Conservation (phyloP, 345 rosid species). For the Ailanthus altissimus region DNA sequence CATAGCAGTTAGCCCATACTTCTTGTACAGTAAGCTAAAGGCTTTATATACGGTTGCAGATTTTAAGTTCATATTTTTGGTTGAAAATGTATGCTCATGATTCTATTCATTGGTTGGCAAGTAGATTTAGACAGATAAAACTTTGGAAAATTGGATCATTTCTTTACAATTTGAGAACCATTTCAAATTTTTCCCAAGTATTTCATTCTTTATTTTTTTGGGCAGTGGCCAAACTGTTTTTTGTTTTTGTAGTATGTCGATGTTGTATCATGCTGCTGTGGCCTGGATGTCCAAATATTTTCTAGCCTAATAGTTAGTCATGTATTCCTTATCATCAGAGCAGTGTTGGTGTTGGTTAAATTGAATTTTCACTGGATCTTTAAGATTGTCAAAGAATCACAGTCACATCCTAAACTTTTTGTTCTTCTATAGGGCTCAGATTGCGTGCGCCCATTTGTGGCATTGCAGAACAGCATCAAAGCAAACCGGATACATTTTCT, state of each 20-base stretch:
- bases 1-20: too few relatives aligned
- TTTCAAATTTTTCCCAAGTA: too few relatives aligned
- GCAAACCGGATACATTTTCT: conserved; percentile 66
- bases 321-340: neutral
- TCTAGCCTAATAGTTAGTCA: neutral
- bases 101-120: neutral
- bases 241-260: neutral
- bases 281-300: neutral
- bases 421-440: conserved; percentile 67
- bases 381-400: conserved; percentile 1
- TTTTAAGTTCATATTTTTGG: too few relatives aligned
- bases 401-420: neutral
- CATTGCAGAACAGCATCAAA: conserved; percentile 82
- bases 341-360: neutral
- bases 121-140: neutral
- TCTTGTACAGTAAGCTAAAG: too few relatives aligned
- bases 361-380: too few relatives aligned
- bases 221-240: neutral
- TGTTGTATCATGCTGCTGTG: neutral
- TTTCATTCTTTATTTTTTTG: neutral
- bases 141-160: neutral
- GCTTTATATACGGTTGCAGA: too few relatives aligned
- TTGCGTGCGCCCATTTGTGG: conserved; percentile 76
- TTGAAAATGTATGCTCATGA: neutral
- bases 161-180: too few relatives aligned